A percentile compares a stretch with the other conserved stretches of the same genome.
Conservation (phyloP, 2,329 filamentous ascomycete genomes). For the Penicillium glabrum region DNA sequence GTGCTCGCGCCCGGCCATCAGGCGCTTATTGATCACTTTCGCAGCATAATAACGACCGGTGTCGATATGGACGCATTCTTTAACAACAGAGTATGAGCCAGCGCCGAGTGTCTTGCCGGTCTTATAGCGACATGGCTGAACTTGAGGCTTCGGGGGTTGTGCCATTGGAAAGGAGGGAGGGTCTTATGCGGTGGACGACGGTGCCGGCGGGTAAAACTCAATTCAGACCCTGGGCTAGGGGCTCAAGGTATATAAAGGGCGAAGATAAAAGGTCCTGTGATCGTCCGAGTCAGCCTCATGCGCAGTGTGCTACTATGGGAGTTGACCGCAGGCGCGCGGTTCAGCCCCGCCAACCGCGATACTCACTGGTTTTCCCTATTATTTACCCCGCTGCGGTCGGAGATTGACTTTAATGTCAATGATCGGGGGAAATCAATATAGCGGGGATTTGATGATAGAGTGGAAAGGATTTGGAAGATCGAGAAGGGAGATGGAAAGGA, state of each 20-base stretch:
- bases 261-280: conserved; percentile 5
- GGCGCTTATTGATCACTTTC: conserved; percentile 97
- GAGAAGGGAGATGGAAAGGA: neutral
- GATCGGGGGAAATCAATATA: neutral
- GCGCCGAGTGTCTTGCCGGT: conserved; percentile 96
- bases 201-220: neutral
- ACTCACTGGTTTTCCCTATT: conserved; percentile 2
- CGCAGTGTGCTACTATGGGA: conserved; percentile 1
- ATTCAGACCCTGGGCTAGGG: neutral
- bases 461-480: neutral
- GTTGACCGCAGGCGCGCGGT: conserved; percentile 2
- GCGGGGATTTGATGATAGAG: neutral
- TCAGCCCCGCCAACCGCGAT: conserved; percentile 12
- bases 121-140: conserved; percentile 97
- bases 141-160: conserved; percentile 54
- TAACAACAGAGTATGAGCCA: conserved; percentile 96
- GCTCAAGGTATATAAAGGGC: too few relatives aligned
- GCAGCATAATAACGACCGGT: conserved; percentile 97
- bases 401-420: neutral
- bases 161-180: conserved; percentile 26
- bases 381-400: neutral
- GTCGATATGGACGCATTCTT: conserved; percentile 98
- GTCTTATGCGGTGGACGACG: neutral
- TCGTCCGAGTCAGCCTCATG: conserved; percentile 13
- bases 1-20: conserved; percentile 96